Conservation (phyloP, 441 rosid genomes). For the Geranium incanum region DNA sequence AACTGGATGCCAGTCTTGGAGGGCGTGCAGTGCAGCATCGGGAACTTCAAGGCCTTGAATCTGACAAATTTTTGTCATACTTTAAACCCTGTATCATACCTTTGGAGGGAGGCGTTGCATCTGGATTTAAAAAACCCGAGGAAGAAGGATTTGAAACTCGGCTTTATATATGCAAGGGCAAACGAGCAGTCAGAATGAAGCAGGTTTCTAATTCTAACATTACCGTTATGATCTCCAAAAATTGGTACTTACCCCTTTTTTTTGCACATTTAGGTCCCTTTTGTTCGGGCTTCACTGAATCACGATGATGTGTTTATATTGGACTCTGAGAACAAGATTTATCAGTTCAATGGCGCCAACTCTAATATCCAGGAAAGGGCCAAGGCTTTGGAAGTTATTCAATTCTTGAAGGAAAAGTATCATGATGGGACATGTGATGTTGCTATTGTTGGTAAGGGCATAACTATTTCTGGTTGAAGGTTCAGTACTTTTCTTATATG, state of each 20-base stretch:
- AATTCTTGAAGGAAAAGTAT: conserved; percentile 86
- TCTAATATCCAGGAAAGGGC: conserved; percentile 98
- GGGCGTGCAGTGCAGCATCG: conserved; percentile 98
- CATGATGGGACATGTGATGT: conserved; percentile 83
- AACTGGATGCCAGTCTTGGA: conserved; percentile 89
- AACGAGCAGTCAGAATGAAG: conserved; percentile 79
- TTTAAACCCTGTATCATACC: conserved; percentile 96
- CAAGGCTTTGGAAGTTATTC: conserved; percentile 96
- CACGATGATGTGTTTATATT: conserved; percentile 97
- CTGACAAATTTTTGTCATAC: conserved; percentile 90
- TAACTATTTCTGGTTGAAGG: conserved; percentile 14
- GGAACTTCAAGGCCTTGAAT: conserved; percentile 92
- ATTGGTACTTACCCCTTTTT: not conserved
- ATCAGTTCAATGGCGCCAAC: conserved; percentile 95
- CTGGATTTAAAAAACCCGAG: conserved; percentile 81
- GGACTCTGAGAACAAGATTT: conserved; percentile 73
- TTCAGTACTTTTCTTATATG: conserved; percentile 2
- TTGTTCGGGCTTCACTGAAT: conserved; percentile 85
- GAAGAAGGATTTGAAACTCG: conserved; percentile 79
- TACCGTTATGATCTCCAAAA: not conserved
- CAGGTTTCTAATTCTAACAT: conserved; percentile 46
- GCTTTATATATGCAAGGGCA: conserved; percentile 81
- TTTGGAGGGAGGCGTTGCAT: conserved; percentile 90
- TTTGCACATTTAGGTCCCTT: conserved; percentile 57
- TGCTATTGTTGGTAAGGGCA: conserved; percentile 87